A percentile compares a stretch with the other conserved stretches of the same genome.
phyloP scores from a whole-genome alignment of 495 filamentous ascomycete species.

The Tuber aestivum region DNA sequence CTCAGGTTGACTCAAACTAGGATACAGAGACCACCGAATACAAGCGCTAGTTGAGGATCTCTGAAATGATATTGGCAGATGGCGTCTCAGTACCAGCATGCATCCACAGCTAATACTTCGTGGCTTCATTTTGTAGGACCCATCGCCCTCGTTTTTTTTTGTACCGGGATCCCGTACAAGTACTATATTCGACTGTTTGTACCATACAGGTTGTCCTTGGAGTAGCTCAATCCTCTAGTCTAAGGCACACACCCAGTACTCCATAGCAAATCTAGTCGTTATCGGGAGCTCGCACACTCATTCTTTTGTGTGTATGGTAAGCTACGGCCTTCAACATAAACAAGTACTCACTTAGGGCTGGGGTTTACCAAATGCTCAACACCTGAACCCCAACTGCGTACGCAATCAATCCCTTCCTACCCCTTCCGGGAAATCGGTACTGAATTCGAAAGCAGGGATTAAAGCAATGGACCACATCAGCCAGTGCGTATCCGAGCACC shows the following conservation, averaged over 20 bases:
- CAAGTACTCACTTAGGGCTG: background rate
- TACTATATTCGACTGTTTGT: background rate
- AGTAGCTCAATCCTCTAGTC: background rate
- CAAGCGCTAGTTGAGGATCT: background rate
- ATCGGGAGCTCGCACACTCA: background rate
- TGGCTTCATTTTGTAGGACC: background rate
- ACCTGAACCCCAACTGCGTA: background rate
- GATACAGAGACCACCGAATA: background rate
- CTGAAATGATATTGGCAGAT: background rate
- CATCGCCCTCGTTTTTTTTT: too few relatives aligned
- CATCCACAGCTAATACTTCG: background rate
- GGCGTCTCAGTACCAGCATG: background rate
- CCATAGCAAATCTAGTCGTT: background rate
- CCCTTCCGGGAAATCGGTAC: too few relatives aligned
- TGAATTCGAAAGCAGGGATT: too few relatives aligned
- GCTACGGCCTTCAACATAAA: background rate
- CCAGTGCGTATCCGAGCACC: too few relatives aligned
- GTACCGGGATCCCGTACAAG: background rate
- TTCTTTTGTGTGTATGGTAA: background rate
- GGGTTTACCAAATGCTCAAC: background rate
- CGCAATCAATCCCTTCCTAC: too few relatives aligned
- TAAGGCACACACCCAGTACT: background rate
- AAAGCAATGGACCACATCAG: too few relatives aligned
- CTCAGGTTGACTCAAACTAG: background rate
- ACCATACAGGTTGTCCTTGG: background rate